Evolutionary conservation across 805 yeast species (phyloP).

Genomic region (Saturnispora hagleri): DNA sequence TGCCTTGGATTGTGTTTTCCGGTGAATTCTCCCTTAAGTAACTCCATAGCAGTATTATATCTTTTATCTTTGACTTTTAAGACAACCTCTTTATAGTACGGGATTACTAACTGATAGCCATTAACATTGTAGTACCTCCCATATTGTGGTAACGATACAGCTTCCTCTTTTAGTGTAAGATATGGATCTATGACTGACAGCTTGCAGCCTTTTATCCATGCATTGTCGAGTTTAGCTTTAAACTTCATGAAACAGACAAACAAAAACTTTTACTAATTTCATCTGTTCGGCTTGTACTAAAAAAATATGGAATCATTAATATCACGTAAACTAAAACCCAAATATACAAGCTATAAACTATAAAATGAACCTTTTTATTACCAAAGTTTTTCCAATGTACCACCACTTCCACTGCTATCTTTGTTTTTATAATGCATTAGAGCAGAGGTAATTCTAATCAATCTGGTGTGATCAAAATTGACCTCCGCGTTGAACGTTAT

Average conservation of each 20-base stretch:
- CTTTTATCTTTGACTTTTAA: background rate
- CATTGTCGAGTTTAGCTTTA: background rate
- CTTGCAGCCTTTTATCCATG: background rate
- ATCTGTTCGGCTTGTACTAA: background rate
- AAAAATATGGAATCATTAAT: background rate
- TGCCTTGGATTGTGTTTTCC: background rate
- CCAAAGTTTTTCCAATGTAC: constrained; percentile 25
- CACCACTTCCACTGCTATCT: constrained; percentile 16
- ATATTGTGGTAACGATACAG: background rate
- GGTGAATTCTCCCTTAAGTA: background rate
- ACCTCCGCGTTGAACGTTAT: constrained; percentile 27
- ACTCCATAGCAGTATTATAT: background rate
- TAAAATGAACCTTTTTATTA: constrained; percentile 5
- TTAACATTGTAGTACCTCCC: background rate
- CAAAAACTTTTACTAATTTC: background rate
- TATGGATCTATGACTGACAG: background rate
- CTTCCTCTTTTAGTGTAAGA: background rate
- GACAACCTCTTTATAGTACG: constrained; percentile 3
- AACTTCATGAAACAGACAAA: background rate
- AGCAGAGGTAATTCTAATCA: constrained; percentile 23
- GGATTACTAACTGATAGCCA: constrained; percentile 1
- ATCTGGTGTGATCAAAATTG: constrained; percentile 30
- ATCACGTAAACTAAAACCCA: background rate
- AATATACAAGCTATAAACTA: background rate
- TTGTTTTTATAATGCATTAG: constrained; percentile 21